Percentiles rank a stretch among this genome's conserved stretches.
Evolutionary conservation across 164 flowering plant genomes (phyloP).

Genomic region (Tinospora cordifolia): DNA sequence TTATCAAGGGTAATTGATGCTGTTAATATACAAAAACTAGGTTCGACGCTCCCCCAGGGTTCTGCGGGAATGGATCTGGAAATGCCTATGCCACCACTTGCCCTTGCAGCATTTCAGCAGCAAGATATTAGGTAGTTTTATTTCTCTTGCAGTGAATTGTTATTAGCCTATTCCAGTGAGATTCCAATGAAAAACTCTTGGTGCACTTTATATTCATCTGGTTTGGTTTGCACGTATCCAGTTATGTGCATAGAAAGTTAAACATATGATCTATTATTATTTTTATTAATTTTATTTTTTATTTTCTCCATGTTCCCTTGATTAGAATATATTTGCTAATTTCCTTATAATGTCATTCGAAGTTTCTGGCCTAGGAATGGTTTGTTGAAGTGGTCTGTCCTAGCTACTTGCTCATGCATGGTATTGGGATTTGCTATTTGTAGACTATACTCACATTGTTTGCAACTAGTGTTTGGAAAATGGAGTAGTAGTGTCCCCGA

Average conservation of each 20-base stretch:
- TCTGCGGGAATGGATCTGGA: conserved; percentile 52
- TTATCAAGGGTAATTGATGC: conserved; percentile 21
- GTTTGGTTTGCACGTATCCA: too few species aligned
- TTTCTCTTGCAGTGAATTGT: conserved; percentile 3
- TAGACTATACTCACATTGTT: neutral
- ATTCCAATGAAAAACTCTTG: too few species aligned
- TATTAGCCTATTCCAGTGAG: neutral
- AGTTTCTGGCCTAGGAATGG: too few species aligned
- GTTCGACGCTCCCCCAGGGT: conserved; percentile 25
- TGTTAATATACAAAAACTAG: conserved; percentile 19
- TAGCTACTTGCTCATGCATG: too few species aligned
- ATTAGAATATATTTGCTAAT: neutral
- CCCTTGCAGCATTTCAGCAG: conserved; percentile 58
- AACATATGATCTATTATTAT: neutral
- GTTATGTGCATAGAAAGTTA: too few species aligned
- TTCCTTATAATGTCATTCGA: too few species aligned
- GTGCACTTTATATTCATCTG: too few species aligned
- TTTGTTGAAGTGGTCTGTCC: too few species aligned
- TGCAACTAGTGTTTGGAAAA: neutral
- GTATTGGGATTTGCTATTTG: too few species aligned
- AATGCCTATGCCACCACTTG: conserved; percentile 85
- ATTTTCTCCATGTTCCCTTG: neutral
- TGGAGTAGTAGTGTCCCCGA: neutral
- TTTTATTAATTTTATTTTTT: neutral
- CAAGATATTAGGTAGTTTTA: conserved; percentile 51